phyloP scores from a whole-genome alignment of 106 monocot genomes.

The Phalaenopsis equestris region DNA sequence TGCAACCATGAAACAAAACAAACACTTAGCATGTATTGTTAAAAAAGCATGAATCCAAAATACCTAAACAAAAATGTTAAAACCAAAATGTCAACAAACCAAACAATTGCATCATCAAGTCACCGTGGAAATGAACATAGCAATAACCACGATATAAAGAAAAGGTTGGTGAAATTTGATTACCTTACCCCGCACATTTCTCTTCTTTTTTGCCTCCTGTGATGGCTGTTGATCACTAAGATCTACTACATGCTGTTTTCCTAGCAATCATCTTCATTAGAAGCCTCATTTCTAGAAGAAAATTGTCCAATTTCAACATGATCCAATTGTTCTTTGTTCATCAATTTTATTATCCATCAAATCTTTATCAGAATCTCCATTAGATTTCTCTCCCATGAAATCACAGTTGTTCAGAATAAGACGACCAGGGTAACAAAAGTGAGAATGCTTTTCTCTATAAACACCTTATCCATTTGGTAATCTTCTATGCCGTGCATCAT shows the following conservation, averaged over 20 bases:
- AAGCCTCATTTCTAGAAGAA: neutral
- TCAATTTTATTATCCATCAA: constrained; percentile 2
- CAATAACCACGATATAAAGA: no score
- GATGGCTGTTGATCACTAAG: neutral
- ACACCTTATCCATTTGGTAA: neutral
- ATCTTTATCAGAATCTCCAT: constrained; percentile 1
- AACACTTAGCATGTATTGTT: no score
- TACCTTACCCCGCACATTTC: no score
- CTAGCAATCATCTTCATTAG: neutral
- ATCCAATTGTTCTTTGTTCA: constrained; percentile 1
- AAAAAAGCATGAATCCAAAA: no score
- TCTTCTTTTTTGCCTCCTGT: neutral
- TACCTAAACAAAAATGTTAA: no score
- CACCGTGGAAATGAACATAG: no score
- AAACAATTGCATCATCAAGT: no score
- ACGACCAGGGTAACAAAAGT: neutral
- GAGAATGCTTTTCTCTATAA: neutral
- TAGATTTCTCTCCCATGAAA: neutral
- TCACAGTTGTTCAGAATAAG: constrained; percentile 6
- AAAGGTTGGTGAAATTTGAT: no score
- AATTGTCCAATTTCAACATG: neutral
- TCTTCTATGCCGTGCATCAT: neutral
- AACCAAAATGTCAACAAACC: no score
- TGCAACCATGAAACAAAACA: no score
- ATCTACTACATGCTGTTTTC: neutral